A percentile compares a stretch with the other conserved stretches of the same genome.
Conservation (phyloP, 306 rosid genomes). For the Medicago lupulina region DNA sequence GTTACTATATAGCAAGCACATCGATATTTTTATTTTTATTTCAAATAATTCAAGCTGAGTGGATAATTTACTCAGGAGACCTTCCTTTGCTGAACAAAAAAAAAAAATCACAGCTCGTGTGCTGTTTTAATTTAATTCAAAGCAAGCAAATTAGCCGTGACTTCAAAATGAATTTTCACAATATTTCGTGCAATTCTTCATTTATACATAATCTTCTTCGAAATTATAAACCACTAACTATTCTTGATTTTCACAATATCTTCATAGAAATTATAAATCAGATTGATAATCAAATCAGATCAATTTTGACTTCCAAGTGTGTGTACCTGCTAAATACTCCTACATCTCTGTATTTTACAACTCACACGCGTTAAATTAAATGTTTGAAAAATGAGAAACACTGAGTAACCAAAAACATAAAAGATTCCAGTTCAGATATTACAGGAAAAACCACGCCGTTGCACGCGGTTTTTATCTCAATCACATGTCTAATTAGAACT, state of each 20-base stretch:
- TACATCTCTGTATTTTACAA: constrained; percentile 39
- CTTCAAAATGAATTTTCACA: background rate
- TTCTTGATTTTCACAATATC: background rate
- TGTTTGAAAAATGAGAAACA: background rate
- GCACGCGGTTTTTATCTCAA: constrained; percentile 33
- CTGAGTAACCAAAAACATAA: background rate
- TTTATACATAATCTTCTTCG: background rate
- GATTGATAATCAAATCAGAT: background rate
- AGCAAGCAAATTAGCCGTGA: background rate
- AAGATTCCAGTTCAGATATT: constrained; percentile 35
- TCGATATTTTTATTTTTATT: background rate
- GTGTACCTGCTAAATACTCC: background rate
- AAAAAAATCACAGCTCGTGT: background rate
- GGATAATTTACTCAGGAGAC: background rate
- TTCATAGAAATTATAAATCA: background rate
- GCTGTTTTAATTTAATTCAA: background rate
- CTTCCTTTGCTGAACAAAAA: background rate
- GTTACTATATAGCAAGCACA: background rate
- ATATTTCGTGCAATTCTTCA: background rate
- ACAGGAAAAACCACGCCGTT: constrained; percentile 19
- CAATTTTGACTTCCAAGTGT: constrained; percentile 34
- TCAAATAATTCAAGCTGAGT: background rate
- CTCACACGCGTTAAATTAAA: constrained; percentile 35
- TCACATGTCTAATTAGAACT: constrained; percentile 6
- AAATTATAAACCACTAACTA: background rate